Percentiles rank a stretch among this genome's conserved stretches.
Evolutionary conservation across 768 basidiomycete genomes (phyloP).

Genomic region (Strobilomyces dryophilus): DNA sequence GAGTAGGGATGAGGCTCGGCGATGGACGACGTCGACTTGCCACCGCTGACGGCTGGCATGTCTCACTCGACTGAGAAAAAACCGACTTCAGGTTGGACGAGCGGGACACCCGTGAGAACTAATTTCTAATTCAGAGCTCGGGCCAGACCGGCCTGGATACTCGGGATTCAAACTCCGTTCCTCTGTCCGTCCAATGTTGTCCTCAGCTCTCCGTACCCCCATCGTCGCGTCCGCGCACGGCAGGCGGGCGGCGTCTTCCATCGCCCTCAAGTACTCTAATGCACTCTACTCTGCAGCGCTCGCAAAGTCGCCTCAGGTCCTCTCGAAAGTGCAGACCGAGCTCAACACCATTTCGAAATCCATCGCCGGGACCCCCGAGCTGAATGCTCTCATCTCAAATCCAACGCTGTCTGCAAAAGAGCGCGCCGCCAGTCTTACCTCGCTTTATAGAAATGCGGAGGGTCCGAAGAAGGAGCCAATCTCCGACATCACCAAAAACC

Average conservation of each 20-base stretch:
- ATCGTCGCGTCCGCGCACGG: conserved; percentile 38
- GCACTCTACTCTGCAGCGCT: conserved; percentile 80
- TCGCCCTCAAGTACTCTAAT: conserved; percentile 81
- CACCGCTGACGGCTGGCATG: conserved; percentile 32
- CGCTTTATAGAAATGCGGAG: conserved; percentile 67
- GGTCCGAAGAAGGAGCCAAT: conserved; percentile 69
- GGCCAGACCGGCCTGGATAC: conserved; percentile 3
- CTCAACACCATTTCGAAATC: conserved; percentile 65
- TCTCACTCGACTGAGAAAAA: background rate
- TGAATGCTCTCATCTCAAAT: conserved; percentile 76
- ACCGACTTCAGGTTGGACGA: too few species aligned
- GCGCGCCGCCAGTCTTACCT: conserved; percentile 60
- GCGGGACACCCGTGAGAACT: conserved; percentile 1
- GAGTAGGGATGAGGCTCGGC: conserved; percentile 35
- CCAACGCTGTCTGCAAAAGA: conserved; percentile 87
- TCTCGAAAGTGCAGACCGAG: conserved; percentile 85
- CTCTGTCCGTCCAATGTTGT: conserved; percentile 45
- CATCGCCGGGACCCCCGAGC: conserved; percentile 61
- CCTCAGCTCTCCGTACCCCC: conserved; percentile 50
- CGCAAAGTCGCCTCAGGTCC: conserved; percentile 74
- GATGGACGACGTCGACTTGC: conserved; percentile 5
- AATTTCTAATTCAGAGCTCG: background rate
- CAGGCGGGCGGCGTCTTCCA: conserved; percentile 67
- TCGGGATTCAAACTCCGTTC: conserved; percentile 1
- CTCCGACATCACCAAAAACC: conserved; percentile 87